Conservation (phyloP, 1,139 yeast species). For the Taphrina betulina region DNA sequence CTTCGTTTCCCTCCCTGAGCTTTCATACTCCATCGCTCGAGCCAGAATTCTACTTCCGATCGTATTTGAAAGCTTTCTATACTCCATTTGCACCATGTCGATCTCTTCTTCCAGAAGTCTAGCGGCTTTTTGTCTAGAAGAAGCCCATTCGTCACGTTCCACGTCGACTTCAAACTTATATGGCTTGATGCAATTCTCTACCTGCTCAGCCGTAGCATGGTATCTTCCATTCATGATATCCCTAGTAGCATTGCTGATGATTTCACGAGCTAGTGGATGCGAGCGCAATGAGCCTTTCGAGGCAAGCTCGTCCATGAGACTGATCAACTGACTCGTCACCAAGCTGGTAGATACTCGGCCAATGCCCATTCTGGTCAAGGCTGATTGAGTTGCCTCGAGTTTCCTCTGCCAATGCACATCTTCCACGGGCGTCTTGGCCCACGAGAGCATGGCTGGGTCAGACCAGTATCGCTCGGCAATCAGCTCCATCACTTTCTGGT, state of each 20-base stretch:
- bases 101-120: constrained; percentile 76
- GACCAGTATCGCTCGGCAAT: constrained; percentile 88
- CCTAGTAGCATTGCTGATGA: constrained; percentile 81
- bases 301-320: constrained; percentile 73
- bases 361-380: constrained; percentile 85
- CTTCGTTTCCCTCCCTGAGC: constrained; percentile 46
- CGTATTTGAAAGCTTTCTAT: constrained; percentile 59
- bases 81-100: constrained; percentile 72
- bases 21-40: constrained; percentile 66
- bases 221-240: constrained; percentile 73
- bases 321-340: constrained; percentile 73
- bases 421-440: constrained; percentile 57
- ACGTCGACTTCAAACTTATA: constrained; percentile 95
- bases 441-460: constrained; percentile 22
- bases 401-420: constrained; percentile 87
- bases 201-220: constrained; percentile 95
- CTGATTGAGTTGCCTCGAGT: constrained; percentile 76
- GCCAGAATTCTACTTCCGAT: constrained; percentile 80
- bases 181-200: constrained; percentile 96
- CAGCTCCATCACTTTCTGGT: constrained; percentile 81
- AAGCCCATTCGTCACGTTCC: constrained; percentile 90
- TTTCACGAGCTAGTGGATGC: constrained; percentile 79
- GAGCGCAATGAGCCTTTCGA: constrained; percentile 66
- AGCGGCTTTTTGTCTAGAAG: constrained; percentile 76
- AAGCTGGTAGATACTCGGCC: constrained; percentile 85